Evolutionary conservation across 2,329 filamentous ascomycete species (phyloP), one percentile per base, ranked within the genome.

Genomic region (Aspergillus costaricaensis): DNA sequence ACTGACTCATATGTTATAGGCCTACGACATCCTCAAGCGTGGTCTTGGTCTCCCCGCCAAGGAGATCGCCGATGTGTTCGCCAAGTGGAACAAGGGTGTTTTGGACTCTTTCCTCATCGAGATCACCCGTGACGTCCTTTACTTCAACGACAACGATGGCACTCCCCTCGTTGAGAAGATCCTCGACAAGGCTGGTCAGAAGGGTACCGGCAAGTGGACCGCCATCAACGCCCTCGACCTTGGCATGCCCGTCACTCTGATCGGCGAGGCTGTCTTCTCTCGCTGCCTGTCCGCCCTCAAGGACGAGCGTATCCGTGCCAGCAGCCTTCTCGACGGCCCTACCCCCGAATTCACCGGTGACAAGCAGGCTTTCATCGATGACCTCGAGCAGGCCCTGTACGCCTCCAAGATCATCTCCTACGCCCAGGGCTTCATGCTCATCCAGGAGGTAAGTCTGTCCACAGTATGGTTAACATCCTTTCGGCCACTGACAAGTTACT

Each of bases 401-500:
- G 95, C 95, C 69, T 98, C 94, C 76, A 99, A 99, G 91, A 99
- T 99, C 78, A 97, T 99, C 82, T 99, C 95, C 19, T 99, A 99
- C 79, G 92, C 95, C 68, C 95, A 99, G 84, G 95, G 95, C 78
- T 99, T 99, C 88, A 98, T 98, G 94, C 87, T 99, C 76, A 98
- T 99, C 87, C 94, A 98, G 84, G 90, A 96, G 83, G 92, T 93
- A 81, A 81, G 88, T 79, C 32, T 36, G 10, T 14, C 32, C 32
- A 36, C 1, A 36, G 32, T 32, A 12, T 32, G 9, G 30, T 0
- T 32, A 32, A 0, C 32, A 1, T 1, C 0, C 2, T 36, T 14
- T 36, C 12, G 12, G 12, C 5, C 3, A 36, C 32, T 36, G 12
- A 36, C 32, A 0, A 3, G 56, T 55, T 74, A 68, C 57, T 48